Base-by-base conservation (phyloP, 148 eudicot genomes). In the Rhododendron kiyosumense region DNA sequence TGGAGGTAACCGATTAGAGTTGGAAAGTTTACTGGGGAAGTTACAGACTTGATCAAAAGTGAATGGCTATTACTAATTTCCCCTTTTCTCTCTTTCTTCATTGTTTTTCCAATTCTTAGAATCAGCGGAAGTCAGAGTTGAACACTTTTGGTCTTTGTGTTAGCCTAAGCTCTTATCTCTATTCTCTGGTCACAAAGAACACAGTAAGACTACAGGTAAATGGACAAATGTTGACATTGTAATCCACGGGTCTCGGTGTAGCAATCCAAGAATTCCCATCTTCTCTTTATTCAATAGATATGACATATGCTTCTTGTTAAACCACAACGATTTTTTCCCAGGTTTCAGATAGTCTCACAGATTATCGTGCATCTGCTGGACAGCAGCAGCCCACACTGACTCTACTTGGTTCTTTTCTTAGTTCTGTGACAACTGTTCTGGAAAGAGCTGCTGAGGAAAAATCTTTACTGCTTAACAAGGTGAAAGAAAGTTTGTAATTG, bases 401-500 rank as follows among this genome's bases (percentile, higher is more conserved):
- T 65, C 88, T 94, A 79, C 96, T 97, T 38, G 85, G 88, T 87
- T 89, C 78, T 77, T 88, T 95, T 88, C 94, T 95, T 38, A 86
- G 84, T 79, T 90, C 94, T 67, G 89, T 94, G 67, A 88, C 96
- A 83, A 89, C 88, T 86, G 91, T 96, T 89, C 92, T 97, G 30
- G 99, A 97, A 89, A 93, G 94, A 88, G 93, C 96, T 84, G 93
- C 92, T 1, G 96, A 97, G 85, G 99, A 95, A 86, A 97, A 94
- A 80, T 95, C 88, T 84, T 83, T 91, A 78, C 87, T 97, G 85
- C 93, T 97, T 87, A 94, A 90, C 89, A 97, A 97, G 98, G 99
- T 97, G 24, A 67, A 48, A 49, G 61, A 43, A 74, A 48, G 43
- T 74, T 79, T 49, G 45, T 74, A 45, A 20, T 69, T n/a, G 7